phyloP scores from a whole-genome alignment of 768 basidiomycete species.

The Tephrocybe rancida region DNA sequence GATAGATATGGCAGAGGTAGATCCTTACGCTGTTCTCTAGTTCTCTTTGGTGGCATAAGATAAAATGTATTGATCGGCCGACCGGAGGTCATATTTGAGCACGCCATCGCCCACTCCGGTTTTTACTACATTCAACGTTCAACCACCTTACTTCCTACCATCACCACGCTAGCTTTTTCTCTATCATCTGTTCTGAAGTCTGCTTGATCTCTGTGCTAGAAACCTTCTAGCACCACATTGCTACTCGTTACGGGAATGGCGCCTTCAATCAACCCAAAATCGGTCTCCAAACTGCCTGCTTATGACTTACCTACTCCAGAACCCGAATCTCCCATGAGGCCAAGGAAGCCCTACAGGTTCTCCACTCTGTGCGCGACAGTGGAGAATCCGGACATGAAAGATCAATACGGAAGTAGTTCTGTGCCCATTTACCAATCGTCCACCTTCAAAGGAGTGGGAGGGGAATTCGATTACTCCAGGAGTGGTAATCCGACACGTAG shows the following conservation, averaged over 20 bases:
- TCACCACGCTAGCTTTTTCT: slow-evolving; percentile 6
- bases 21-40: slow-evolving; percentile 49
- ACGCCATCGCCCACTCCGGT: slow-evolving; percentile 23
- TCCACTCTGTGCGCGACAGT: slow-evolving; percentile 92
- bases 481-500: slow-evolving; percentile 97
- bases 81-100: slow-evolving; percentile 17
- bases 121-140: neutral
- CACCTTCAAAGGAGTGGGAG: slow-evolving; percentile 93
- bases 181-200: slow-evolving; percentile 1
- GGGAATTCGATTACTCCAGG: slow-evolving; percentile 91
- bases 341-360: slow-evolving; percentile 80
- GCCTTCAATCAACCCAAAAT: slow-evolving; percentile 39
- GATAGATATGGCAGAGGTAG: slow-evolving; percentile 4
- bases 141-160: neutral
- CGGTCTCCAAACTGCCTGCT: slow-evolving; percentile 26
- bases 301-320: slow-evolving; percentile 80
- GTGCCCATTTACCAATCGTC: slow-evolving; percentile 98
- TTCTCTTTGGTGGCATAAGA: slow-evolving; percentile 49
- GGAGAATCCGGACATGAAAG: slow-evolving; percentile 89
- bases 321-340: slow-evolving; percentile 71
- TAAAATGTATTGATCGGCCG: slow-evolving; percentile 19
- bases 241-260: slow-evolving; percentile 29
- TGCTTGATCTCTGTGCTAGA: slow-evolving; percentile 1
- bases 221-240: slow-evolving; percentile 4
- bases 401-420: slow-evolving; percentile 92